Evolutionary conservation across 2,329 filamentous ascomycete genomes (phyloP), one percentile per base, ranked within the genome.

Genomic region (Microdochium bolleyi): DNA sequence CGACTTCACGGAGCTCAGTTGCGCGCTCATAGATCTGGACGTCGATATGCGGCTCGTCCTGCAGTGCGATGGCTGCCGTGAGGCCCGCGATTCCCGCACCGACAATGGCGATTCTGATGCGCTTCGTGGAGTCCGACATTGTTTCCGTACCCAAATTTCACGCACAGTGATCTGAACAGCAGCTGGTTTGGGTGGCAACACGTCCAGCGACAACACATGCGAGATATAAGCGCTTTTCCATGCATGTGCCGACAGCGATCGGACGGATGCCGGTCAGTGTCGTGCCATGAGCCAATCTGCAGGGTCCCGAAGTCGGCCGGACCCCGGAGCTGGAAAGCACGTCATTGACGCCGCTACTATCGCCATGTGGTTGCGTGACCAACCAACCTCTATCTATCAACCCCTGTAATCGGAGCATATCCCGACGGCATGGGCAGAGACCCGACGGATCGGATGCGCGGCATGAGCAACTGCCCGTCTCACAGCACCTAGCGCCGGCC

Each of bases 1-100:
- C 74, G 25, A 77, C 70, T 52, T 77, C 73, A 53, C 65, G 70
- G 37, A 77, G 70, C 55, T 74, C 71, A 1, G 62, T 58, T 0
- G 77, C 72, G 38, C 71, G 69, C 53, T 80, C 78, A 56, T 78
- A 80, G 24, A 80, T 62, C 53, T 77, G 69, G 1, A 79, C 69
- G 22, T 73, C 65, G 34, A 78, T 60, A 9, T 68, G 62, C 1
- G 68, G 63, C 10, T 74, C 68, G 30, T 68, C 62, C 46, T 70
- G 58, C 11, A 79, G 64, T 2, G 73, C 73, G 24, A 77, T 73
- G 11, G 74, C 74, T 2, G 75, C 67, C 14, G 70, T 70, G 3
- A 79, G 68, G 0, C 77, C 74, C n/a, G 68, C 74, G 41, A 80
- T 78, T 21, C 76, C 76, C 24, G 73, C 76, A 25, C 77, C 77